These are phyloP conservation scores for Leishmania tropica DNA, from an alignment of 208 protist genomes.

Conservation along the genomic window DNA sequence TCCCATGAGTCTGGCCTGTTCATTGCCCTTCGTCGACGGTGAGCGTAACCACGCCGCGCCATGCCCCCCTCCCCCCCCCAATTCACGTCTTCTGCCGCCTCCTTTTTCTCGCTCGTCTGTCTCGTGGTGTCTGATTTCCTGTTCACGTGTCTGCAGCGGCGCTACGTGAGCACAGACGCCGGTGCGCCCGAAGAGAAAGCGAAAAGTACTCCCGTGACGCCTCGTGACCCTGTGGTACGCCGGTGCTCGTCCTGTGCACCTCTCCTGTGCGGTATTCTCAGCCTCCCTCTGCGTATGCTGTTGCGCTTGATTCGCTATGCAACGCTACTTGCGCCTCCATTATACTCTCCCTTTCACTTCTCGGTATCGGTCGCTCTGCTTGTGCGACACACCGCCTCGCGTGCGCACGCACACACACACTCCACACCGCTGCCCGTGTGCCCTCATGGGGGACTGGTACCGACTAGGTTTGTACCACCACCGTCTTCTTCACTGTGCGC, in stretches of 20 bases:
- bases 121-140: not conserved
- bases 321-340: not conserved
- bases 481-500: not conserved
- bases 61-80: not conserved
- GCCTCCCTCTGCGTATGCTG: too few species aligned
- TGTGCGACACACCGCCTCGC: not conserved
- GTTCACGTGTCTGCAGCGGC: not conserved
- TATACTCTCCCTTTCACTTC: not conserved
- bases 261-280: too few species aligned
- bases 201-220: not conserved
- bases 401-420: not conserved
- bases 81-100: not conserved
- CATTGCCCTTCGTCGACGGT: constrained; percentile 5
- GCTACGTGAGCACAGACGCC: not conserved
- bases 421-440: not conserved
- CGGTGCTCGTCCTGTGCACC: not conserved
- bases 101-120: not conserved
- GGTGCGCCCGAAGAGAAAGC: not conserved
- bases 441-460: not conserved
- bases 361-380: not conserved
- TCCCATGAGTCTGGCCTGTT: constrained; percentile 8
- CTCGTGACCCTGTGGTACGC: not conserved
- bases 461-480: not conserved
- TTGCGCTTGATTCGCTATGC: too few species aligned
- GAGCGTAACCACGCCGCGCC: not conserved